Conservation (phyloP, 768 basidiomycete species). For the Trichaptum fuscoviolaceum region DNA sequence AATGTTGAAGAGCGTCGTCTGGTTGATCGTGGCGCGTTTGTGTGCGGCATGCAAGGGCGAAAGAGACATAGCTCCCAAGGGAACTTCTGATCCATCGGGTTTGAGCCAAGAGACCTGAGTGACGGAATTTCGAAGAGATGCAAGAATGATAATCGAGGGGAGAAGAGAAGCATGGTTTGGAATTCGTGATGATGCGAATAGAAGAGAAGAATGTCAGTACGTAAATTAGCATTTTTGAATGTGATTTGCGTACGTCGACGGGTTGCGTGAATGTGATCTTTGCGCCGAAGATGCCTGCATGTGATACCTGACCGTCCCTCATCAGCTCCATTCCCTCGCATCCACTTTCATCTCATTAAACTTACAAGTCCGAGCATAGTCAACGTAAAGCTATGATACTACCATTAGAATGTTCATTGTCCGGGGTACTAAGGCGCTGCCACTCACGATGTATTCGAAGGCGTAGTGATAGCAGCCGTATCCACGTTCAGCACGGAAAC, state of each 20-base stretch:
- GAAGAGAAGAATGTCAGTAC: neutral
- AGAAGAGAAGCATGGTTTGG: neutral
- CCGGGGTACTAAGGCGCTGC: neutral
- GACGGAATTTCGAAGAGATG: neutral
- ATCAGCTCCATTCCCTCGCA: neutral
- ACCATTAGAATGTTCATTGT: neutral
- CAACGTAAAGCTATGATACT: constrained; percentile 41
- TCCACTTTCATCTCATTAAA: constrained; percentile 3
- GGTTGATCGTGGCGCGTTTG: constrained; percentile 58
- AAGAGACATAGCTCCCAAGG: constrained; percentile 52
- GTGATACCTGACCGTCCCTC: constrained; percentile 42
- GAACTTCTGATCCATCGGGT: constrained; percentile 37
- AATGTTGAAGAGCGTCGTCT: constrained; percentile 54
- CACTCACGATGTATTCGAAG: constrained; percentile 54
- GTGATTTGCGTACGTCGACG: constrained; percentile 29
- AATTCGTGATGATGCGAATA: neutral
- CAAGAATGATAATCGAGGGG: neutral
- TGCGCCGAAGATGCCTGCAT: constrained; percentile 62
- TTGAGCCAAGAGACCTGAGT: constrained; percentile 47
- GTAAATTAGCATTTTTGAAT: neutral
- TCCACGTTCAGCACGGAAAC: constrained; percentile 49
- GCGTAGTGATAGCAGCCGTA: constrained; percentile 42
- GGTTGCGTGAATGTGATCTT: constrained; percentile 55
- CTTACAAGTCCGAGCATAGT: constrained; percentile 49
- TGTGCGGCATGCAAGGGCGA: constrained; percentile 41